Evolutionary conservation across 2,329 filamentous ascomycete genomes (phyloP), one percentile per base, ranked within the genome.

Genomic region (Penicillium italicum): DNA sequence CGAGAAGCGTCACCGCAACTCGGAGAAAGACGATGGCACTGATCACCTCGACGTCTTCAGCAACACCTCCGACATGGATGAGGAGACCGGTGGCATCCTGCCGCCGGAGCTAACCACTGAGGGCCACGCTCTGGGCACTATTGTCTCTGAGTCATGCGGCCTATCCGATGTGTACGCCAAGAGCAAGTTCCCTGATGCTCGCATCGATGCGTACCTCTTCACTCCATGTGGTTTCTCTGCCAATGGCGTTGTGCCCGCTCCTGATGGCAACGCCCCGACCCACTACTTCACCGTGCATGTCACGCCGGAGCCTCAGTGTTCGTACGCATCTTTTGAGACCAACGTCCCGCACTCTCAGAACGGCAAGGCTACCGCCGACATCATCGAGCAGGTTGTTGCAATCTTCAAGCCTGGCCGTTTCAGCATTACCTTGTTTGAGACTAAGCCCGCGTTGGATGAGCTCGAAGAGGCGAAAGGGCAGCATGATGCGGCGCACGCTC

Each of bases 251-350:
- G 84, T 99, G 40, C 94, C 94, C 7, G 87, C 91, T 46, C 86
- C 90, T 0, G 78, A 82, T 14, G 78, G 80, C 57, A 73, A 72
- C 36, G 80, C 79, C 50, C 78, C 82, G 4, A 88, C 85, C 38
- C 91, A 97, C 76, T 99, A 99, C 78, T 99, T 97, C 77, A 99
- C 93, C 1, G 94, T 99, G 24, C 94, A 99, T 71, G 94, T 99
- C 63, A 99, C 94, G 0, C 94, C 94, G 0, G 94, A 99, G 80
- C 91, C 93, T 14, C 86, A 96, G 68, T 99, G 93, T 80, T 97
- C 92, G 5, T 99, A 96, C 73, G 94, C 94, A 34, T 97, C 91
- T 2, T 99, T 99, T 71, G 94, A 99, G 80, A 97, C 94, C 63
- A 99, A 97, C 66, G 93, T 99, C 4, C 94, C 94, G 1, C 89